These are phyloP conservation scores for Glycine latifolia DNA, from an alignment of 306 rosid genomes.

Conservation along the genomic window DNA sequence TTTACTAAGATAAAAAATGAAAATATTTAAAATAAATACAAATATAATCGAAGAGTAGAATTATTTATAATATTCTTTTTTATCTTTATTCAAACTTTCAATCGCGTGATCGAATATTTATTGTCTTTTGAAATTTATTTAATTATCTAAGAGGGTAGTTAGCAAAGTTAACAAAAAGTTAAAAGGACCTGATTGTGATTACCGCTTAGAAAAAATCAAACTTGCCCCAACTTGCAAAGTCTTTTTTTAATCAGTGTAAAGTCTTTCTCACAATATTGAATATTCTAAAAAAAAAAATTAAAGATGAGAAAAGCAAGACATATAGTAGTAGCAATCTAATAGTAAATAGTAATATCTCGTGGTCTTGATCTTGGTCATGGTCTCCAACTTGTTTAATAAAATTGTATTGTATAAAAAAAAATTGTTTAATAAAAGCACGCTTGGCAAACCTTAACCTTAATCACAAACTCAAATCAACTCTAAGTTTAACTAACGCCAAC, in stretches of 20 bases:
- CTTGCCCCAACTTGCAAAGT: neutral
- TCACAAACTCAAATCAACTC: neutral
- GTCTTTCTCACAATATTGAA: neutral
- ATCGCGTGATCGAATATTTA: neutral
- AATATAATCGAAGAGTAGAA: neutral
- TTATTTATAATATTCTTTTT: neutral
- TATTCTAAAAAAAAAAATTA: neutral
- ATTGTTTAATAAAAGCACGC: neutral
- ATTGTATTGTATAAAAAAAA: neutral
- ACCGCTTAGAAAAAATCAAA: neutral
- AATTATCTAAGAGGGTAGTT: neutral
- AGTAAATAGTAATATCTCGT: no score
- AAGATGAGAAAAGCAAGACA: neutral
- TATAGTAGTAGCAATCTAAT: no score
- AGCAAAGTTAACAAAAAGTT: neutral
- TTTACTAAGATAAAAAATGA: neutral
- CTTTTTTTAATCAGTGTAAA: neutral
- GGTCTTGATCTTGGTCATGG: slow-evolving; percentile 18
- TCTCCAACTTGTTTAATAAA: neutral
- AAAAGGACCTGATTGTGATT: neutral
- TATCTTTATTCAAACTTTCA: neutral
- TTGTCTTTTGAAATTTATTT: neutral
- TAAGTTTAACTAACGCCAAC: neutral
- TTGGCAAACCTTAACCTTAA: neutral
- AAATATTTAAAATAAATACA: neutral